These are phyloP conservation scores for Spergularia bocconei DNA, from an alignment of 148 eudicot species.

Conservation along the genomic window DNA sequence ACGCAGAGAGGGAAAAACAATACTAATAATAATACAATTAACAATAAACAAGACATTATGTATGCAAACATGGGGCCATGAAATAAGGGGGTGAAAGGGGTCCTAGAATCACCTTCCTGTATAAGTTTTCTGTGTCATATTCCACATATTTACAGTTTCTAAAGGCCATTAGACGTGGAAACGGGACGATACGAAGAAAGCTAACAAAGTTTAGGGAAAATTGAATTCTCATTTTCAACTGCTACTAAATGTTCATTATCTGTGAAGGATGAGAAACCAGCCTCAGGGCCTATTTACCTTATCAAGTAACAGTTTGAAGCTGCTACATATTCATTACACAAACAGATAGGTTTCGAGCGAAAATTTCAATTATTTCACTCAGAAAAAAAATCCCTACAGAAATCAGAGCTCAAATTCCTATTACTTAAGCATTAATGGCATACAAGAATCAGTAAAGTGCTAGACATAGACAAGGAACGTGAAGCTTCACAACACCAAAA, in stretches of 20 bases:
- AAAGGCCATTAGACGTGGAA: not conserved
- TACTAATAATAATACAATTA: too few relatives aligned
- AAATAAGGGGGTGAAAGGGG: too few relatives aligned
- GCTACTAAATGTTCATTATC: not conserved
- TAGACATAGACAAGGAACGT: not conserved
- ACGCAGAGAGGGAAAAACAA: too few relatives aligned
- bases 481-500: not conserved
- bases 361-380: not conserved
- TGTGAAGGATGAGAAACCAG: not conserved
- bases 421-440: not conserved
- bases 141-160: not conserved
- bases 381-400: not conserved
- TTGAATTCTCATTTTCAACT: not conserved
- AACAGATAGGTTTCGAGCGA: not conserved
- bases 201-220: not conserved
- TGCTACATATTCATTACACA: not conserved
- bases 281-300: too few relatives aligned
- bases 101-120: not conserved
- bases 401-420: not conserved
- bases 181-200: not conserved
- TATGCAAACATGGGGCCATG: too few relatives aligned
- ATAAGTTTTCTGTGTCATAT: not conserved
- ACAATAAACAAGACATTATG: too few relatives aligned
- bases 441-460: conserved; percentile 3
- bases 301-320: not conserved